Base-by-base conservation (phyloP, 169 alveolate genomes). In the Cryptosporidium muris region DNA sequence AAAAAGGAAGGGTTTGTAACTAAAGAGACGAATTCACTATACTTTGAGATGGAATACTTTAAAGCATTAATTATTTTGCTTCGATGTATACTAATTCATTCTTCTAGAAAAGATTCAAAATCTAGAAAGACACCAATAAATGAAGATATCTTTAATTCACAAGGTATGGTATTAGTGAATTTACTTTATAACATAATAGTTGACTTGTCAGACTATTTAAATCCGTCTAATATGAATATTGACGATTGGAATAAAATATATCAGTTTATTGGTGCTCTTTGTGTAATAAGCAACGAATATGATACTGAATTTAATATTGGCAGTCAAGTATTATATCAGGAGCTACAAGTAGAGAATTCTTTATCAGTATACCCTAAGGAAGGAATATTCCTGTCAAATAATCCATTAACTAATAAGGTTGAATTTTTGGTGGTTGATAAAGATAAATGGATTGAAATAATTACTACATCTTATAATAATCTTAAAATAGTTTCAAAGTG, bases 201-300 rank as follows among this genome's bases (percentile, higher is more conserved):
- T 3, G 5, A 16, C 12, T 51, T 66, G 8, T 11, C 51, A 3
- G 64, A 66, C 4, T 47, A 40, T 6, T 49, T 66, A 49, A 49
- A 34, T 4, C 47, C 12, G 34, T 7, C 11, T 11, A 8, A 6
- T 34, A 64, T 49, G 37, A 0, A 16, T 16, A 51, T 66, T 4
- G 8, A 42, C 25, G 1, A 9, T 49, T 49, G 48, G 37, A 49
- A 66, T 34, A 64, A 66, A 34, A 48, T 66, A 5, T 66, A 66
- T 36, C 47, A 36, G 37, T 66, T 62, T 52, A 66, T 66, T 48
- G 81, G 81, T 11, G 51, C 47, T 40, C 64, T 66, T 25, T 49
- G 64, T 16, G 62, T 66, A 47, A 66, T 66, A 16, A 51, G 14
- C 37, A 51, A 66, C 34, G 81, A 66, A 36, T 66, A 66, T 34